Base-by-base conservation (phyloP, 257 asterid species). In the Mitragyna speciosa region DNA sequence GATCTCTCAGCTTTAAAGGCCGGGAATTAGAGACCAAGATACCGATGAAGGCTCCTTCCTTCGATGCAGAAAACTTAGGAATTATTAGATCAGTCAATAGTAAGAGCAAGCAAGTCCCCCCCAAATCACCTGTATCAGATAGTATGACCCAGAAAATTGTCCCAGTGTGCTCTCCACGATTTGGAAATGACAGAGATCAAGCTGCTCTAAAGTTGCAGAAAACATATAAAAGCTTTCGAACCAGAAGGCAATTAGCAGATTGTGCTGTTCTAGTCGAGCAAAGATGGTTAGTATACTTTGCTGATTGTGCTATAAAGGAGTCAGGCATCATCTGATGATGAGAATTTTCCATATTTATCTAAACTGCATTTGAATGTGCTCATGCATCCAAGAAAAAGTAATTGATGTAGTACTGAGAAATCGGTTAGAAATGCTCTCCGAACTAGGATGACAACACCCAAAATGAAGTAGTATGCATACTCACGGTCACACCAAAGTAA, bases 231-330 rank as follows among this genome's bases (percentile, higher is more conserved):
- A 92, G 97, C 87, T 91, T 94, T 78, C 86, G 98, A 71, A 94
- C 93, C 11, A 80, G 98, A 78, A 89, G 98, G 80, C 93, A 85
- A 48, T 84, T 94, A 12, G 98, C 98, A 12, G 98, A 94, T 76
- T 94, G 98, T 81, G 98, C 97, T 7, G 97, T 94, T 77, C 85
- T 94, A 41, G 96, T 86, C 10, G 97, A 91, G 89, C 98, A 94
- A 82, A 89, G 93, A 89, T 94, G 98, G 98, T 92, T 76, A 0
- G 78, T 52, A 11, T 63, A 6, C 49, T 9, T 43, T 58, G 19
- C 39, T 52, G 28, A 69, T 45, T 49, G 1, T n/a, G 28, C 14
- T 56, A 11, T 49, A 33, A 33, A 36, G 26, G 63, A 14, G 28
- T 72, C 15, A 22, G 4, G 76, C 7, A 48, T 12, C 36, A 28